Percentiles rank a stretch among this genome's conserved stretches.
These are phyloP conservation scores for Keithomyces neogunnii DNA, from an alignment of 2,329 filamentous ascomycete species.

Conservation along the genomic window DNA sequence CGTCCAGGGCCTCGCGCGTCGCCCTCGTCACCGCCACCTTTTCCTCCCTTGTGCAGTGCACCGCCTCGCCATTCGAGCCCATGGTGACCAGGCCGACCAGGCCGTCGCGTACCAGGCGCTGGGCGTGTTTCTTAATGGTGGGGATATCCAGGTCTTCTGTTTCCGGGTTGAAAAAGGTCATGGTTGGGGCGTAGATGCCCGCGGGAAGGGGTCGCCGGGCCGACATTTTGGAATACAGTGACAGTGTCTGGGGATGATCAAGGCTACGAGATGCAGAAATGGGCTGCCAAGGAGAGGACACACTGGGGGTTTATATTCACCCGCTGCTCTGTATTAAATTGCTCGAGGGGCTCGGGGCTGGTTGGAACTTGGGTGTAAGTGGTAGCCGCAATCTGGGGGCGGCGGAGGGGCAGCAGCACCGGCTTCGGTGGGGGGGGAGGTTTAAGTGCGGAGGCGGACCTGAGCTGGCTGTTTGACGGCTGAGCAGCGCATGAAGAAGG, in stretches of 20 bases:
- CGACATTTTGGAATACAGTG: neutral
- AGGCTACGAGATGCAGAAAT: neutral
- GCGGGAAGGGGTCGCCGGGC: conserved; percentile 47
- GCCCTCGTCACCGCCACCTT: conserved; percentile 67
- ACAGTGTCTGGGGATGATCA: neutral
- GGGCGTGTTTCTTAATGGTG: conserved; percentile 70
- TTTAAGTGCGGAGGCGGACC: too few relatives aligned
- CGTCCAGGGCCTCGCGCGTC: conserved; percentile 73
- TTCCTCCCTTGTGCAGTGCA: conserved; percentile 73
- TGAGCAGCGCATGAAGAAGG: too few relatives aligned
- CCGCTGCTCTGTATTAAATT: too few relatives aligned
- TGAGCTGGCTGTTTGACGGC: too few relatives aligned
- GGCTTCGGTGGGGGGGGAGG: too few relatives aligned
- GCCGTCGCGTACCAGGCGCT: conserved; percentile 67
- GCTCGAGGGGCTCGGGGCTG: too few relatives aligned
- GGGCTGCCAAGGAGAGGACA: too few relatives aligned
- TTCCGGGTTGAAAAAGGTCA: conserved; percentile 80
- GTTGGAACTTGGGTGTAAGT: too few relatives aligned
- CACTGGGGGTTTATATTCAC: too few relatives aligned
- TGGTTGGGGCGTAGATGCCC: conserved; percentile 80
- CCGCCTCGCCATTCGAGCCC: conserved; percentile 86
- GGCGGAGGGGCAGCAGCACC: too few relatives aligned
- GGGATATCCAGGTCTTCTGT: conserved; percentile 80
- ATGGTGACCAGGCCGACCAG: conserved; percentile 77
- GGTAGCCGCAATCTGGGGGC: too few relatives aligned